Conservation (phyloP, 495 filamentous ascomycete genomes). For the Aspergillus carlsbadensis region DNA sequence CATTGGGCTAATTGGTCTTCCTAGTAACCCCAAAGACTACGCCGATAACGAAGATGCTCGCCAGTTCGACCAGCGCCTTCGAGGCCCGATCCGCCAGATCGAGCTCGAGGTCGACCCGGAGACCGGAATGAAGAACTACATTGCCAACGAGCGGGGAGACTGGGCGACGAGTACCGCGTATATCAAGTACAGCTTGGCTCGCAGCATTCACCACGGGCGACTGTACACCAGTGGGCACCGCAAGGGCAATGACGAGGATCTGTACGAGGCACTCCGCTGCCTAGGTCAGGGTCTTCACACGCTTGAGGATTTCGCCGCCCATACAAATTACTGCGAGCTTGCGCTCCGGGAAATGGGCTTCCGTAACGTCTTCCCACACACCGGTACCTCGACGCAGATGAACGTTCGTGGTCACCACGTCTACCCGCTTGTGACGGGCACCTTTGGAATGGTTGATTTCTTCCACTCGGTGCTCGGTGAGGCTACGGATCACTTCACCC, state of each 20-base stretch:
- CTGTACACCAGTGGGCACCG: slow-evolving; percentile 65
- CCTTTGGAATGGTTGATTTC: slow-evolving; percentile 93
- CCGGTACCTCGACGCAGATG: slow-evolving; percentile 71
- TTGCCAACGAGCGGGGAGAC: slow-evolving; percentile 80
- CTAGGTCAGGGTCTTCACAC: slow-evolving; percentile 92
- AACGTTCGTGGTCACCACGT: slow-evolving; percentile 70
- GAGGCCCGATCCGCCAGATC: slow-evolving; percentile 66
- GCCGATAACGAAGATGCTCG: slow-evolving; percentile 86
- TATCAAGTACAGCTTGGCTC: slow-evolving; percentile 76
- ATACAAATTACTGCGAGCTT: slow-evolving; percentile 93
- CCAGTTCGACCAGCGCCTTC: slow-evolving; percentile 77
- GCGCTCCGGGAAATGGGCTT: slow-evolving; percentile 82
- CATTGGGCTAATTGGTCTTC: background rate
- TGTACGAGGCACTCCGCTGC: slow-evolving; percentile 85
- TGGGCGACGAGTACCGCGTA: slow-evolving; percentile 93
- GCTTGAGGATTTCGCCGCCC: slow-evolving; percentile 92
- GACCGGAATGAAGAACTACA: slow-evolving; percentile 99
- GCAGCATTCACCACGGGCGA: slow-evolving; percentile 87
- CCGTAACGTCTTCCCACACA: slow-evolving; percentile 80
- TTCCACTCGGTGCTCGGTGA: slow-evolving; percentile 96
- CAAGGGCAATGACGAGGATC: slow-evolving; percentile 78
- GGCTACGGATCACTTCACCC: slow-evolving; percentile 92
- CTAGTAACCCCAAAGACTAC: slow-evolving; percentile 79
- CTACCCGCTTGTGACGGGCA: slow-evolving; percentile 86
- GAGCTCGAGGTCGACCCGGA: slow-evolving; percentile 81